Base-by-base conservation (phyloP, 306 rosid genomes). In the Vigna trinervia region DNA sequence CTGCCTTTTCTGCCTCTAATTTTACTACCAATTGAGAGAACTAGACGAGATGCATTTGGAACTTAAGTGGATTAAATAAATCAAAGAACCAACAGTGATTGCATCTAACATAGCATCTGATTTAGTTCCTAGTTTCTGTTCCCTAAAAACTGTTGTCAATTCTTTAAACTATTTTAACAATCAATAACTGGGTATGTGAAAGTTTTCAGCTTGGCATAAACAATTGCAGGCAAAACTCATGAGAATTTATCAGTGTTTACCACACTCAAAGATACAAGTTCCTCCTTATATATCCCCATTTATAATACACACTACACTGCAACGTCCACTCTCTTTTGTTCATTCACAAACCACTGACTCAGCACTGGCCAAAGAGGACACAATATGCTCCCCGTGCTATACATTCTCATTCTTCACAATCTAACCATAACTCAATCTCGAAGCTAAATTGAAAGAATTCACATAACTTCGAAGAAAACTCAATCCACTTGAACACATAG, bases 111-210 rank as follows among this genome's bases (percentile, higher is more conserved):
- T 68, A 48, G 13, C 15, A 48, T 8, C 30, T 14, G n/a, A 12
- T n/a, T 30, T 26, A 70, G 30, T 30, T 32, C 75, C 28, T 70
- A 51, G 20, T 51, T 51, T 34, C 75, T 34, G 45, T 71, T 71
- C 47, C 62, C 20, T 52, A 38, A 50, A 14, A 51, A 11, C 17
- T 50, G 1, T 26, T 51, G 30, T 51, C 61, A 32, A 52, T 28
- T 28, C n/a, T 51, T 50, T n/a, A 26, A 57, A 28, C 11, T 69
- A 47, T 32, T 70, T 70, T 69, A 69, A 26, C 1, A 8, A 47
- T 13, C 41, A 73, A 75, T 22, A 47, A 47, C 15, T 4, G 19
- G 8, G 22, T 46, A 39, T 52, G n/a, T 43, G 19, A 14, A 22
- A 23, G 43, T 43, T 43, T 19, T 58, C n/a, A 58, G 30, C 45